These are phyloP conservation scores for Danielozyma ontarioensis DNA, from an alignment of 805 yeast species.

Conservation along the genomic window DNA sequence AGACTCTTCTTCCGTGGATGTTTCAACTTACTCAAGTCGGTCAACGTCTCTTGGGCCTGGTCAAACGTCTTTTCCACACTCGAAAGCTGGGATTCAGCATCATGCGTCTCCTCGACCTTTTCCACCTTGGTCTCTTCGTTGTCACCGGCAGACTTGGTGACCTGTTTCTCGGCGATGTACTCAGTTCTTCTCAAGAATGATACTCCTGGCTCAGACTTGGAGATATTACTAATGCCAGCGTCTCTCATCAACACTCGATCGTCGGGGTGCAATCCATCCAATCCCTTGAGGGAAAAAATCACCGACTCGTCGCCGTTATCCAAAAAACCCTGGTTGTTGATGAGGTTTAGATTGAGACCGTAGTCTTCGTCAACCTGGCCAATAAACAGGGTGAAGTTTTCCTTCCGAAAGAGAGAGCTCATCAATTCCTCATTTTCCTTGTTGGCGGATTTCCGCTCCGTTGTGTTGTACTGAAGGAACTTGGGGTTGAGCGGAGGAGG, in stretches of 20 bases:
- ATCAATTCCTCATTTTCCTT: conserved; percentile 47
- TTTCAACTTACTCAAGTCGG: conserved; percentile 37
- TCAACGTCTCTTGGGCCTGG: conserved; percentile 44
- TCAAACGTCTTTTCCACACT: conserved; percentile 79
- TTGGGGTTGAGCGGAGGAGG: conserved; percentile 93
- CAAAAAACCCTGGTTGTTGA: conserved; percentile 61
- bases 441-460: conserved; percentile 30
- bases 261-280: conserved; percentile 55
- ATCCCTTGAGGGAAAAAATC: conserved; percentile 24
- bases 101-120: conserved; percentile 27
- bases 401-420: conserved; percentile 68
- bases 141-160: conserved; percentile 14
- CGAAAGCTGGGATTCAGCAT: conserved; percentile 58
- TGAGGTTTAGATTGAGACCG: conserved; percentile 75
- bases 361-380: conserved; percentile 51
- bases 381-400: conserved; percentile 61
- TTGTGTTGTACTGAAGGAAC: conserved; percentile 52
- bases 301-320: conserved; percentile 52
- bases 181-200: conserved; percentile 94
- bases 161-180: conserved; percentile 67
- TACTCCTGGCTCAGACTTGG: conserved; percentile 47
- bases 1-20: conserved; percentile 79
- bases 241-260: conserved; percentile 76
- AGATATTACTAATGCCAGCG: conserved; percentile 51
- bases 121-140: conserved; percentile 5